Base-by-base conservation (phyloP, 768 basidiomycete genomes). In the Suillus weaverae region DNA sequence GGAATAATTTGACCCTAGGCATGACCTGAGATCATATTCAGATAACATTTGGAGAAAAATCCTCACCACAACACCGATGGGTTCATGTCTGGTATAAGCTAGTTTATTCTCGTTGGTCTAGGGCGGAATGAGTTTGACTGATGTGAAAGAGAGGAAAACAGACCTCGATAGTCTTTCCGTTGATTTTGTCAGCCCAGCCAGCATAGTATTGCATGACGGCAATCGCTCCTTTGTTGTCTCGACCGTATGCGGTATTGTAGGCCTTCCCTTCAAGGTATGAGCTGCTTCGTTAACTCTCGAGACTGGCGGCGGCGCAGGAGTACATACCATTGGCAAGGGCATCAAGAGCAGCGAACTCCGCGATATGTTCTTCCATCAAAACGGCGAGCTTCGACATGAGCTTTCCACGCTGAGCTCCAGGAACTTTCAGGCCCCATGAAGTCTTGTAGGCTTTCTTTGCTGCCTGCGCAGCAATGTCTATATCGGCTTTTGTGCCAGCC, bases 321-420 rank as follows among this genome's bases (percentile, higher is more conserved):
- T 81, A 77, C 75, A 67, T 11, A 85, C 84, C 83, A 69, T 85
- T 86, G 69, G 92, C 85, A 67, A 89, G 74, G 30, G 86, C 78
- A 76, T 93, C 91, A 50, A 93, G 73, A 1, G 89, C 89, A 1
- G 88, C 84, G 61, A 92, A 78, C 66, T 84, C 82, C 43, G 88
- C 86, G 4, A 70, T 67, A 76, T 91, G 75, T 66, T 78, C 62
- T 70, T 90, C 87, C 72, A 94, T 84, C 55, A 88, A 76, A 46
- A 86, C 81, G 0, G 88, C 89, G 51, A 93, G 81, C 69, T 85
- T 86, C 73, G 75, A 73, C 57, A 94, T 73, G 22, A 89, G 75
- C 68, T 79, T 76, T 53, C 83, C 84, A 38, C 90, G 84, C 64
- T 80, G 70, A 18, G 69, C 62, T 16, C 85, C 88, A 18, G 85